Evolutionary conservation across 1,284 basidiomycete species (phyloP).

Genomic region (Omphalotus olearius): DNA sequence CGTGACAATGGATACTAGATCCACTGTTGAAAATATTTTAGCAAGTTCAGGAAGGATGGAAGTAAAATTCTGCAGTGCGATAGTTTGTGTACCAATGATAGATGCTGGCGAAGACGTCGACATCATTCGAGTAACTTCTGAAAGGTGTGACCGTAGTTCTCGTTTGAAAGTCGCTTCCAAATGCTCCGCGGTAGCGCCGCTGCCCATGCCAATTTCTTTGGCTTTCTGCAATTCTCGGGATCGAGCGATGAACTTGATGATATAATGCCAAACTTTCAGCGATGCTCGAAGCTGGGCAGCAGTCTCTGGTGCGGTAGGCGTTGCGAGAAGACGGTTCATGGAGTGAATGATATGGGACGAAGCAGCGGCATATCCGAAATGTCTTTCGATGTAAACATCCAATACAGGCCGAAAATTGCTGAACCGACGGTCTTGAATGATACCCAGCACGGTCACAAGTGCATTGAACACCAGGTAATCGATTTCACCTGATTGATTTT

Average conservation of each 20-base stretch:
- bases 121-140: slow-evolving; percentile 90
- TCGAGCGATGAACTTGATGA: slow-evolving; percentile 91
- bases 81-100: slow-evolving; percentile 94
- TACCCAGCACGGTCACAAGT: slow-evolving; percentile 85
- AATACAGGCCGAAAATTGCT: slow-evolving; percentile 92
- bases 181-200: slow-evolving; percentile 79
- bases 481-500: slow-evolving; percentile 76
- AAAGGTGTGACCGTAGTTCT: slow-evolving; percentile 73
- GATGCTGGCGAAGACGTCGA: slow-evolving; percentile 70
- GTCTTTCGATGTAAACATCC: slow-evolving; percentile 89
- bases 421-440: slow-evolving; percentile 93
- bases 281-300: slow-evolving; percentile 81
- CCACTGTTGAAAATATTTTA: slow-evolving; percentile 75
- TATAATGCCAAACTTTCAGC: slow-evolving; percentile 95
- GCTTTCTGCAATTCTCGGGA: slow-evolving; percentile 85
- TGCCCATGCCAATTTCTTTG: slow-evolving; percentile 74
- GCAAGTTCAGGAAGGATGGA: slow-evolving; percentile 87
- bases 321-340: slow-evolving; percentile 79
- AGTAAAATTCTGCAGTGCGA: slow-evolving; percentile 91
- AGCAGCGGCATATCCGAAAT: slow-evolving; percentile 79
- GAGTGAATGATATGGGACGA: slow-evolving; percentile 81
- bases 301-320: slow-evolving; percentile 71
- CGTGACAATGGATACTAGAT: slow-evolving; percentile 83
- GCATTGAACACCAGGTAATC: slow-evolving; percentile 89
- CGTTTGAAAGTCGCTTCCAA: slow-evolving; percentile 83